Base-by-base conservation (phyloP, 306 rosid genomes). In the Carpinus viminea region DNA sequence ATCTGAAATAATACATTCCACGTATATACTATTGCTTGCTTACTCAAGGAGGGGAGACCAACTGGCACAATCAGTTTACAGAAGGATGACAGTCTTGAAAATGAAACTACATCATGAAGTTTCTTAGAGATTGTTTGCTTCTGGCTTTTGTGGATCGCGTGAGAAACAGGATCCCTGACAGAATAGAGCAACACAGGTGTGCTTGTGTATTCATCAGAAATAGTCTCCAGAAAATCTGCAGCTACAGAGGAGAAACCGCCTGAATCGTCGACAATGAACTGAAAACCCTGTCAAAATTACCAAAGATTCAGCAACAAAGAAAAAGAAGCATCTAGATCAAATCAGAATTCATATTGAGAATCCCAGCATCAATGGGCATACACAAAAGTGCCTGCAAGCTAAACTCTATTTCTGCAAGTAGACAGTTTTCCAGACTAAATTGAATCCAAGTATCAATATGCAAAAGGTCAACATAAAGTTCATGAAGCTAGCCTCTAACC, bases 191-290 rank as follows among this genome's bases (percentile, higher is more conserved):
- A 74, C 50, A 91, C 84, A 60, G 97, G 96, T 55, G 74, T 82
- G 79, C 85, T 92, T n/a, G 90, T 65, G 77, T 92, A 94, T 68
- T 92, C 97, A 80, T 92, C 98, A 18, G 80, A 97, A 85, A 92
- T 86, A 61, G 82, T 89, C 90, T 94, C 98, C 20, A 92, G 84
- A 82, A 91, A 80, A 72, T 91, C 98, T 36, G 83, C 80, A 82
- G 95, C 97, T 74, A 92, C 72, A 45, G 97, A 83, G 64, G 98
- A 91, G 90, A 94, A 94, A 78, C 98, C 98, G 62, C 97, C 97
- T 0, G 97, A 89, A 76, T 92, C 93, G 16, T 92, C 96, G 76
- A 92, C 88, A 48, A 89, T 45, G 76, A 92, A 94, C 81, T 94
- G 98, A 85, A 94, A 88, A 61, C 98, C 98, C 98, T 94, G 89